A percentile compares a stretch with the other conserved stretches of the same genome.
These are phyloP conservation scores for Gossypium stocksii DNA, from an alignment of 345 rosid genomes.

Conservation along the genomic window DNA sequence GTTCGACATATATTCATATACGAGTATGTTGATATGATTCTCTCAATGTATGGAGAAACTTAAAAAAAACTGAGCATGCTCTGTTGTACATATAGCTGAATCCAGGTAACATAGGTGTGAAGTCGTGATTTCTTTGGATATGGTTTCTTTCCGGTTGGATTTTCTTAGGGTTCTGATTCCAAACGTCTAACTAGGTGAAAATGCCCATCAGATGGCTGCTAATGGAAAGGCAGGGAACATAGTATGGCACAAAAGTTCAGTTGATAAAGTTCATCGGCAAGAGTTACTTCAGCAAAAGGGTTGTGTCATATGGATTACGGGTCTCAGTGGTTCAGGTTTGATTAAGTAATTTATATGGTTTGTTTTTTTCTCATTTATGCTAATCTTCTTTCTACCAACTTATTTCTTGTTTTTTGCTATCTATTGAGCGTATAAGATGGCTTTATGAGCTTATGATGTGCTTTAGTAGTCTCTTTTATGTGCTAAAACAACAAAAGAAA, in stretches of 20 bases:
- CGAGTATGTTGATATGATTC: not conserved
- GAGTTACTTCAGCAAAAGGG: conserved; percentile 65
- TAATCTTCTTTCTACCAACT: not conserved
- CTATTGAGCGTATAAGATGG: not conserved
- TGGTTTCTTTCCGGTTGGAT: not conserved
- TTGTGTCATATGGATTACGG: conserved; percentile 79
- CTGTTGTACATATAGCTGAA: no score
- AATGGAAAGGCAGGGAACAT: conserved; percentile 58
- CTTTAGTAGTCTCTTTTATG: not conserved
- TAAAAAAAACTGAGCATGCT: no score
- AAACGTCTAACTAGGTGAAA: conserved; percentile 46
- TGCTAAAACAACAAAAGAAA: not conserved
- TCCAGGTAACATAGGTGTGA: not conserved
- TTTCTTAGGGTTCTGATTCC: conserved; percentile 19
- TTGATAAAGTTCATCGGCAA: conserved; percentile 54
- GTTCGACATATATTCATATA: not conserved
- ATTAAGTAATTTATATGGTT: not conserved
- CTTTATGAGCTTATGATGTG: not conserved
- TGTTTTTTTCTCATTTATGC: not conserved
- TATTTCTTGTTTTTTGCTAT: not conserved
- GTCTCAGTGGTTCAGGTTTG: conserved; percentile 88
- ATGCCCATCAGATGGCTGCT: conserved; percentile 34
- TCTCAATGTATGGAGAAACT: no score
- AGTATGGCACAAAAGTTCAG: conserved; percentile 62
- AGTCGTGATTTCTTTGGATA: not conserved